Conservation (phyloP, 1,284 basidiomycete species). For the Pseudozyma hubeiensis region DNA sequence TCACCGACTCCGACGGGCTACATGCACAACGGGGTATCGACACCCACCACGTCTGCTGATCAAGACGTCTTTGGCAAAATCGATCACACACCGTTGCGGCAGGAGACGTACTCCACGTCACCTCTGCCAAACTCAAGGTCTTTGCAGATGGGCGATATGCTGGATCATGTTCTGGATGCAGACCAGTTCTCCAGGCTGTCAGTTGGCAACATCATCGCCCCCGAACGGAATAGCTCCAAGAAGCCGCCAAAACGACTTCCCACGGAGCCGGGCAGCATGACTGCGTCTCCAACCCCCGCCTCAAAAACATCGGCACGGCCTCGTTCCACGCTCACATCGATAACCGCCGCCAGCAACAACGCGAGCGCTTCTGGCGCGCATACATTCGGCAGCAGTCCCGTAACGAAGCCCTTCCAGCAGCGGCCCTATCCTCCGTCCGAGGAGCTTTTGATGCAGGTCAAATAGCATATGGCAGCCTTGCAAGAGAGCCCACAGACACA, state of each 20-base stretch:
- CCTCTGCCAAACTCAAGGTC: slow-evolving; percentile 42
- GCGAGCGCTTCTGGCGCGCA: not conserved
- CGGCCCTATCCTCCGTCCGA: slow-evolving; percentile 15
- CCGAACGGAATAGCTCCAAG: slow-evolving; percentile 34
- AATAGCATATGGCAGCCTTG: slow-evolving; percentile 38
- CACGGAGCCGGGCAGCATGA: slow-evolving; percentile 26
- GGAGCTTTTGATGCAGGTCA: slow-evolving; percentile 37
- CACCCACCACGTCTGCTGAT: slow-evolving; percentile 17
- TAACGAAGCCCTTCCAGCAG: slow-evolving; percentile 18
- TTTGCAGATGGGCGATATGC: slow-evolving; percentile 42
- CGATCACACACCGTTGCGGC: slow-evolving; percentile 38
- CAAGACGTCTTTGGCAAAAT: slow-evolving; percentile 47
- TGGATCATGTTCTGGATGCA: slow-evolving; percentile 32
- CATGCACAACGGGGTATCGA: slow-evolving; percentile 13
- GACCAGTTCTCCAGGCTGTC: slow-evolving; percentile 28
- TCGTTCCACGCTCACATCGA: slow-evolving; percentile 25
- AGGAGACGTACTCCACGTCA: slow-evolving; percentile 45
- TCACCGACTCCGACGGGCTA: slow-evolving; percentile 11
- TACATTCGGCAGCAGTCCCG: slow-evolving; percentile 9
- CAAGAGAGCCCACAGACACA: slow-evolving; percentile 32
- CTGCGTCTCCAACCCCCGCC: slow-evolving; percentile 34
- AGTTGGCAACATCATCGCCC: slow-evolving; percentile 47
- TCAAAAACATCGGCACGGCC: slow-evolving; percentile 23
- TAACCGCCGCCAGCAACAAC: slow-evolving; percentile 14
- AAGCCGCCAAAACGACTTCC: slow-evolving; percentile 29